phyloP scores from a whole-genome alignment of 192 early-diverging fungal genomes.

The Rhizoclosmatium globosum region DNA sequence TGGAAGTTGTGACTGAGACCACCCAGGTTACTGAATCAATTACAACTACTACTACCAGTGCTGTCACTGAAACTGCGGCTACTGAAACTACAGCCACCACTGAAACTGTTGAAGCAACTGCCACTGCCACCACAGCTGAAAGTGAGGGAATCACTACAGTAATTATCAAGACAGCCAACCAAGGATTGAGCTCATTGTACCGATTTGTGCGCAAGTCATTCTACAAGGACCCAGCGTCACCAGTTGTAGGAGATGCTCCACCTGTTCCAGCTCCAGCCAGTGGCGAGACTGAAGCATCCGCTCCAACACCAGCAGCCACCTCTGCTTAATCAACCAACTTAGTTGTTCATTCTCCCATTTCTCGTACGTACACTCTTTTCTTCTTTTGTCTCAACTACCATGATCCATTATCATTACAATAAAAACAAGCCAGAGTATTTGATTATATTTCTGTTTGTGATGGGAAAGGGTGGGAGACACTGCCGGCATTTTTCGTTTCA shows the following conservation, averaged over 20 bases:
- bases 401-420: too few relatives aligned
- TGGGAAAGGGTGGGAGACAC: too few relatives aligned
- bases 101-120: not conserved
- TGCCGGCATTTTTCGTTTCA: too few relatives aligned
- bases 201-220: not conserved
- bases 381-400: too few relatives aligned
- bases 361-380: too few relatives aligned
- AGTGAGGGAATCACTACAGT: not conserved
- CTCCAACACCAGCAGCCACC: not conserved
- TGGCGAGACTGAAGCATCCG: not conserved
- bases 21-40: not conserved
- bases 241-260: not conserved
- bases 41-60: not conserved
- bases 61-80: not conserved
- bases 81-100: not conserved
- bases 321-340: not conserved
- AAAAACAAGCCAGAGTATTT: too few relatives aligned
- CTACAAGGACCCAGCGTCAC: not conserved
- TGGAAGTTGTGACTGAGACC: not conserved
- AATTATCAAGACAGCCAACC: not conserved
- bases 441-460: too few relatives aligned
- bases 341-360: not conserved
- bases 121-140: not conserved
- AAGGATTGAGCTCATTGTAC: not conserved
- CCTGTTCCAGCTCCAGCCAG: not conserved